These are phyloP conservation scores for Hordeum marinum DNA, from an alignment of 176 grass and related monocot species.

Conservation along the genomic window DNA sequence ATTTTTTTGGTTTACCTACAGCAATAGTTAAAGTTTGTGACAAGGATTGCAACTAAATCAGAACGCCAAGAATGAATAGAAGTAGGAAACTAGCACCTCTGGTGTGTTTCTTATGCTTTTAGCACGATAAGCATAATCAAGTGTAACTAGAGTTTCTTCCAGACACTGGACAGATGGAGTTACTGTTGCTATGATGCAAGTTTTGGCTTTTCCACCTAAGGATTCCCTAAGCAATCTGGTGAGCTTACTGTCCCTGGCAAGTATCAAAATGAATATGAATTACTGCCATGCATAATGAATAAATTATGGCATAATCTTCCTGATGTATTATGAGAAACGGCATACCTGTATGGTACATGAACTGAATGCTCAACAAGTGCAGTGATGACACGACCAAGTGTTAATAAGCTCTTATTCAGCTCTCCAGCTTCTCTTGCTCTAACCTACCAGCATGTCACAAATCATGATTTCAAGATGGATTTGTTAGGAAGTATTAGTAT, in stretches of 20 bases:
- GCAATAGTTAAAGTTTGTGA: slow-evolving; percentile 8
- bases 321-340: slow-evolving; percentile 10
- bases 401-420: slow-evolving; percentile 90
- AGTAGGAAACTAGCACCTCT: slow-evolving; percentile 55
- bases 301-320: neutral
- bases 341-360: slow-evolving; percentile 85
- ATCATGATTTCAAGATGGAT: slow-evolving; percentile 35
- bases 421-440: slow-evolving; percentile 91
- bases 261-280: slow-evolving; percentile 24
- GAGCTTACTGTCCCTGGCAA: slow-evolving; percentile 84
- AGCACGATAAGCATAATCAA: slow-evolving; percentile 90
- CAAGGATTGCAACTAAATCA: slow-evolving; percentile 17
- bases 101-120: slow-evolving; percentile 85
- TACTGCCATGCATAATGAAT: neutral
- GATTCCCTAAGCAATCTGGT: slow-evolving; percentile 91
- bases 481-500: too few relatives aligned
- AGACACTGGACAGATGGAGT: slow-evolving; percentile 67
- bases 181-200: slow-evolving; percentile 88
- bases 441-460: slow-evolving; percentile 49
- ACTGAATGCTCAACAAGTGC: slow-evolving; percentile 76
- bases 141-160: slow-evolving; percentile 83
- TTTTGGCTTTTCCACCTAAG: slow-evolving; percentile 94
- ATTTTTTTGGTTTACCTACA: slow-evolving; percentile 73
- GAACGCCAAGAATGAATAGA: neutral
- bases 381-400: slow-evolving; percentile 85